phyloP scores from a whole-genome alignment of 352 stramenopile genomes.

The Achlya hypogyna region DNA sequence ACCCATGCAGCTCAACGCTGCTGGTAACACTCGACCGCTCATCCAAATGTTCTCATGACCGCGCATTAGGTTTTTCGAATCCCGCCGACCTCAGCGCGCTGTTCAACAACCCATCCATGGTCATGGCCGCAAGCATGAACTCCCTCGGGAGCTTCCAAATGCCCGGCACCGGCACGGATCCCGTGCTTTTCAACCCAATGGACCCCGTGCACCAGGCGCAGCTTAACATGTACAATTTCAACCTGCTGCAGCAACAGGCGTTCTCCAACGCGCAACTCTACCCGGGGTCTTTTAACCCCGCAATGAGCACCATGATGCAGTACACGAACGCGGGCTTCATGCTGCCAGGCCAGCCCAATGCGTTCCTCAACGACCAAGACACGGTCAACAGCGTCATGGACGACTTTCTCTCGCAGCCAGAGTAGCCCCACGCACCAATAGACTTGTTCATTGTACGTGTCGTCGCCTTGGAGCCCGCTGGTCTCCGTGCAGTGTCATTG shows the following conservation, averaged over 20 bases:
- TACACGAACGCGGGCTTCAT: background rate
- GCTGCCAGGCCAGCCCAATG: background rate
- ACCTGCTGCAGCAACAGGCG: background rate
- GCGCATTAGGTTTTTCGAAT: background rate
- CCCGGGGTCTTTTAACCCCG: background rate
- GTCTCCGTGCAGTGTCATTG: no score
- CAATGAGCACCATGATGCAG: background rate
- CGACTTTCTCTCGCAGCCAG: slow-evolving; percentile 10
- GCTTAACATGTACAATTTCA: background rate
- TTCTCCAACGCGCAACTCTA: background rate
- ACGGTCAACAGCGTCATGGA: slow-evolving; percentile 15
- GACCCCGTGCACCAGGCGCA: background rate
- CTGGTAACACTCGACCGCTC: background rate
- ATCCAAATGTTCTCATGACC: background rate
- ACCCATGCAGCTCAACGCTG: slow-evolving; percentile 1
- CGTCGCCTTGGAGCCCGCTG: no score
- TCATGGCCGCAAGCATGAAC: background rate
- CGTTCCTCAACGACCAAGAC: background rate
- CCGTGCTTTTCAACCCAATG: background rate
- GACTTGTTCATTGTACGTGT: background rate
- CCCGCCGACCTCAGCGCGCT: background rate
- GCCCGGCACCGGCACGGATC: background rate
- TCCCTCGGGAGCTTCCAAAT: background rate
- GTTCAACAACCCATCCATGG: background rate
- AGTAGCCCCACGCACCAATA: background rate